A percentile compares a stretch with the other conserved stretches of the same genome.
Conservation (phyloP, 164 flowering plant genomes). For the Stephania cephalantha region DNA sequence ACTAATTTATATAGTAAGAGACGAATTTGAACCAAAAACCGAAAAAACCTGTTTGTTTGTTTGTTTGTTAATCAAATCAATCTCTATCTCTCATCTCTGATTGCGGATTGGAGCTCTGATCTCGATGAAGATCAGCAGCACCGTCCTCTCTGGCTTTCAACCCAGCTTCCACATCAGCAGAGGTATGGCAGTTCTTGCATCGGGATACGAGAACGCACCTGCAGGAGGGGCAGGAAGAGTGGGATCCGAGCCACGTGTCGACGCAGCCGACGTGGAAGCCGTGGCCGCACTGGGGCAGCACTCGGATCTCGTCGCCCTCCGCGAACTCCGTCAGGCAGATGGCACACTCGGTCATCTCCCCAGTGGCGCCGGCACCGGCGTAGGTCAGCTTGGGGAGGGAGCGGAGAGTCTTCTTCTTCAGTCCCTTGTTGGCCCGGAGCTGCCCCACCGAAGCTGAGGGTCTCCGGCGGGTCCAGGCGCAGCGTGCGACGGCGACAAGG, state of each 20-base stretch:
- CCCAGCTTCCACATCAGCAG: constrained; percentile 13
- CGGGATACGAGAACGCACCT: constrained; percentile 50
- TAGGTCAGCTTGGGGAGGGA: constrained; percentile 53
- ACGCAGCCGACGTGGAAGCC: constrained; percentile 74
- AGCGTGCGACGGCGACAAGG: constrained; percentile 74
- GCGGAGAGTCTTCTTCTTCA: constrained; percentile 70
- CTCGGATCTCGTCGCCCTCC: constrained; percentile 66
- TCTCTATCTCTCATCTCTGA: too few species aligned
- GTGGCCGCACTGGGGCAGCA: constrained; percentile 83
- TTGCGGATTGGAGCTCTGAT: too few species aligned
- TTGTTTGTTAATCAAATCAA: too few species aligned
- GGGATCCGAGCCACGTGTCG: constrained; percentile 76
- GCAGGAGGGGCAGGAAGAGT: constrained; percentile 85
- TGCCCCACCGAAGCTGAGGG: neutral
- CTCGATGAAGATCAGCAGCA: neutral
- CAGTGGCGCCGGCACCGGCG: constrained; percentile 15
- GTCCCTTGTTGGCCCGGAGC: constrained; percentile 51
- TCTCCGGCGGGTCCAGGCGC: constrained; percentile 76
- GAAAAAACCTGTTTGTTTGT: too few species aligned
- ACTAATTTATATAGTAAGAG: too few species aligned
- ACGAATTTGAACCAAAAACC: too few species aligned
- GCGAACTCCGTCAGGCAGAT: constrained; percentile 76
- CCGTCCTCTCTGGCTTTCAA: constrained; percentile 33
- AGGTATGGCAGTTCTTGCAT: constrained; percentile 53
- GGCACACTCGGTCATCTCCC: constrained; percentile 56